These are phyloP conservation scores for Geosmithia putterillii DNA, from an alignment of 2,329 filamentous ascomycete species.

Conservation along the genomic window DNA sequence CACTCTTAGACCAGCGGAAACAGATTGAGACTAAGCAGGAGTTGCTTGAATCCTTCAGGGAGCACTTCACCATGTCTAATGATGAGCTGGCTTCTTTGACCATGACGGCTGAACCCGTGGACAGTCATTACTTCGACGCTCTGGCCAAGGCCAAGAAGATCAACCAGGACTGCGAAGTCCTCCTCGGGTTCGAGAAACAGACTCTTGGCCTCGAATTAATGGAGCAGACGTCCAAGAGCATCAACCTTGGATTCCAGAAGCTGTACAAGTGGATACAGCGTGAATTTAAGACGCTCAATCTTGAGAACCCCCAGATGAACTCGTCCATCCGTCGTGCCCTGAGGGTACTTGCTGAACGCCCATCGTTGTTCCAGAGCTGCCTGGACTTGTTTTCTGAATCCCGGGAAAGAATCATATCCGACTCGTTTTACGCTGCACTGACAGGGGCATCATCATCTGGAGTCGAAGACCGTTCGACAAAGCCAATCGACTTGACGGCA, in stretches of 20 bases:
- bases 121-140: slow-evolving; percentile 72
- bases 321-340: slow-evolving; percentile 72
- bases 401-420: slow-evolving; percentile 73
- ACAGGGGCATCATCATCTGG: slow-evolving; percentile 56
- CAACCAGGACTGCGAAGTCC: slow-evolving; percentile 73
- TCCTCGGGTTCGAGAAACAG: slow-evolving; percentile 85
- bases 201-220: slow-evolving; percentile 80
- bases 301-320: slow-evolving; percentile 90
- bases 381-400: slow-evolving; percentile 88
- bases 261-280: slow-evolving; percentile 91
- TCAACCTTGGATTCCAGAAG: slow-evolving; percentile 89
- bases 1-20: slow-evolving; percentile 58
- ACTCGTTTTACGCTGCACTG: slow-evolving; percentile 78
- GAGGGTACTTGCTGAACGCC: slow-evolving; percentile 77
- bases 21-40: slow-evolving; percentile 71
- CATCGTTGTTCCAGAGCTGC: slow-evolving; percentile 84
- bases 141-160: slow-evolving; percentile 76
- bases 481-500: slow-evolving; percentile 88
- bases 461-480: slow-evolving; percentile 49
- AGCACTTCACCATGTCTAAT: slow-evolving; percentile 76
- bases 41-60: slow-evolving; percentile 63
- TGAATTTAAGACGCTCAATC: slow-evolving; percentile 82
- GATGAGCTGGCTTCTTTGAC: slow-evolving; percentile 68
- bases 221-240: slow-evolving; percentile 74
- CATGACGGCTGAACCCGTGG: slow-evolving; percentile 66